Conservation (phyloP, 352 stramenopile genomes). For the Phytophthora foliorum region DNA sequence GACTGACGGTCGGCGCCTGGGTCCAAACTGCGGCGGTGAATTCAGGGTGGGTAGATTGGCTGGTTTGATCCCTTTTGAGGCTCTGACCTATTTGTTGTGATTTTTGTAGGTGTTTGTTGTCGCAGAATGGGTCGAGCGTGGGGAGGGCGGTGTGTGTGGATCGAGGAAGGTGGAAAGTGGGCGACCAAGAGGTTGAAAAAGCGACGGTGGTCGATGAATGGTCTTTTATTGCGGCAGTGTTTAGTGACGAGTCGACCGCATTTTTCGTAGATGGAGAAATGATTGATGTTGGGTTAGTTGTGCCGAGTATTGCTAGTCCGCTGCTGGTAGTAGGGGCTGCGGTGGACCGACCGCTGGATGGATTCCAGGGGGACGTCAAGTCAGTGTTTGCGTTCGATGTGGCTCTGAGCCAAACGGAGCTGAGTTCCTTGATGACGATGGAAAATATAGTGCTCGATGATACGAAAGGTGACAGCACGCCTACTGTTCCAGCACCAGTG, state of each 20-base stretch:
- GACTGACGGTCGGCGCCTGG: constrained; percentile 58
- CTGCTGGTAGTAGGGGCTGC: constrained; percentile 27
- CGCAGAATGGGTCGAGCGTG: constrained; percentile 46
- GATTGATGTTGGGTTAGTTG: constrained; percentile 32
- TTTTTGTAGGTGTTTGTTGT: constrained; percentile 57
- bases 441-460: background rate
- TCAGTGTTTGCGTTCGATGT: constrained; percentile 58
- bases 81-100: constrained; percentile 4
- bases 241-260: constrained; percentile 31
- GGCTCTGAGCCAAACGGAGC: constrained; percentile 45
- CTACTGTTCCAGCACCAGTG: background rate
- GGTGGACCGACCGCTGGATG: constrained; percentile 14
- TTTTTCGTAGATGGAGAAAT: constrained; percentile 36
- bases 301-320: constrained; percentile 30
- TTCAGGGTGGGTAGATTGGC: constrained; percentile 22
- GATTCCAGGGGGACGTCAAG: constrained; percentile 49
- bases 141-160: constrained; percentile 55
- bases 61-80: constrained; percentile 1
- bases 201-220: constrained; percentile 34
- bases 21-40: constrained; percentile 31
- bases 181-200: constrained; percentile 6
- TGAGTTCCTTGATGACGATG: constrained; percentile 51
- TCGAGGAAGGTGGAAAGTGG: constrained; percentile 44
- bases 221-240: constrained; percentile 55
- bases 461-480: background rate